Conservation (phyloP, 768 basidiomycete species). For the Amanita fuliginea region DNA sequence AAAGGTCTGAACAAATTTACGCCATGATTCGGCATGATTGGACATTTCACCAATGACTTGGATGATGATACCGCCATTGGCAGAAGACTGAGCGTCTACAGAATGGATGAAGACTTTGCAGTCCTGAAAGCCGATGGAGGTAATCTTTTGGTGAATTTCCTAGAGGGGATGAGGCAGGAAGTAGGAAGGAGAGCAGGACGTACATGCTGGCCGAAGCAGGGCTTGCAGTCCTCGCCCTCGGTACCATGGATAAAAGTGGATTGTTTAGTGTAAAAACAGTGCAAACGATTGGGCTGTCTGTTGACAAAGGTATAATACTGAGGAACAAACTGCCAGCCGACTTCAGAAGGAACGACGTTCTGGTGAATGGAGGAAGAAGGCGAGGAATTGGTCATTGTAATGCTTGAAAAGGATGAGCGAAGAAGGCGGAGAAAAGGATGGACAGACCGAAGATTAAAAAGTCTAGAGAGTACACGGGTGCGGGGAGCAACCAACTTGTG, state of each 20-base stretch:
- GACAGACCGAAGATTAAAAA: constrained; percentile 16
- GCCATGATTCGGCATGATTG: constrained; percentile 85
- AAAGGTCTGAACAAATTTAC: constrained; percentile 98
- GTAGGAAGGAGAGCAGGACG: constrained; percentile 14
- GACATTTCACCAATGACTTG: constrained; percentile 99
- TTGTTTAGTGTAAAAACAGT: constrained; percentile 98
- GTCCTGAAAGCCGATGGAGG: constrained; percentile 86
- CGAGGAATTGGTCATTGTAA: constrained; percentile 26
- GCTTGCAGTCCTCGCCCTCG: constrained; percentile 88
- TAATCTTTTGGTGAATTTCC: constrained; percentile 98
- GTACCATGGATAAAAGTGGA: constrained; percentile 96
- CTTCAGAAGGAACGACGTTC: constrained; percentile 82
- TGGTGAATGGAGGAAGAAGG: constrained; percentile 36
- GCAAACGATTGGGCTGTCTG: constrained; percentile 92
- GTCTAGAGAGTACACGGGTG: constrained; percentile 26
- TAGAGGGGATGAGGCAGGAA: constrained; percentile 17
- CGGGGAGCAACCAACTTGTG: constrained; percentile 16
- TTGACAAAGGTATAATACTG: constrained; percentile 99
- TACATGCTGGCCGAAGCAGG: constrained; percentile 91
- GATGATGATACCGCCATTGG: constrained; percentile 93
- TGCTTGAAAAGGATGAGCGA: constrained; percentile 6
- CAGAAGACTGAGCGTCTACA: constrained; percentile 94
- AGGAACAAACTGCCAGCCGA: constrained; percentile 98
- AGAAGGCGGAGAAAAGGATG: constrained; percentile 12
- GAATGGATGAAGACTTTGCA: constrained; percentile 99